Conservation (phyloP, 2,329 filamentous ascomycete species). For the Pseudocercospora fuligena region DNA sequence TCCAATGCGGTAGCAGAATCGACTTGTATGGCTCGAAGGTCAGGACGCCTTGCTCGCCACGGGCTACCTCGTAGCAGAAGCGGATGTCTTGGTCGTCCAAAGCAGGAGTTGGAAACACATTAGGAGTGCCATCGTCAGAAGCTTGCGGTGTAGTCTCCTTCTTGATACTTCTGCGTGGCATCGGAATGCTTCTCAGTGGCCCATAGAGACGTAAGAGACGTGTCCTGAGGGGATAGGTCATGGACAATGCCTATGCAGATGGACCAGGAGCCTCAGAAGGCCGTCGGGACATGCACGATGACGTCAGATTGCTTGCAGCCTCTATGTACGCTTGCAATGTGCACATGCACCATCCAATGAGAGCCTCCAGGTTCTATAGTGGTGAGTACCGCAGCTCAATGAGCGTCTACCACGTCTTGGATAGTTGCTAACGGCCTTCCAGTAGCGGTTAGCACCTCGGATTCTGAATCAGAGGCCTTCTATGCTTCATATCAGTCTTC, state of each 20-base stretch:
- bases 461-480: slow-evolving; percentile 30
- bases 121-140: neutral
- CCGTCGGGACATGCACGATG: neutral
- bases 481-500: too few relatives aligned
- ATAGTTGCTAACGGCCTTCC: slow-evolving; percentile 4
- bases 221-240: neutral
- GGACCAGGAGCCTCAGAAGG: neutral
- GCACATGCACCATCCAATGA: neutral
- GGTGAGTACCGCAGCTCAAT: neutral
- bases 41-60: slow-evolving; percentile 65
- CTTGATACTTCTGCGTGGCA: slow-evolving; percentile 12
- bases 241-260: neutral
- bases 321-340: neutral
- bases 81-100: slow-evolving; percentile 42
- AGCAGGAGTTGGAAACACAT: slow-evolving; percentile 35
- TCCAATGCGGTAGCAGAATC: slow-evolving; percentile 63
- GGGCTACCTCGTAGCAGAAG: slow-evolving; percentile 62
- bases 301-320: neutral
- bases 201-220: neutral
- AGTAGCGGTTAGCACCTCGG: slow-evolving; percentile 32
- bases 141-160: neutral
- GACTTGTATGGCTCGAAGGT: slow-evolving; percentile 69
- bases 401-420: too few relatives aligned
- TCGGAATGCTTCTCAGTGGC: neutral
- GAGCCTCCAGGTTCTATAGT: slow-evolving; percentile 10